These are phyloP conservation scores for Suillus alpinus DNA, from an alignment of 768 basidiomycete genomes.

Conservation along the genomic window DNA sequence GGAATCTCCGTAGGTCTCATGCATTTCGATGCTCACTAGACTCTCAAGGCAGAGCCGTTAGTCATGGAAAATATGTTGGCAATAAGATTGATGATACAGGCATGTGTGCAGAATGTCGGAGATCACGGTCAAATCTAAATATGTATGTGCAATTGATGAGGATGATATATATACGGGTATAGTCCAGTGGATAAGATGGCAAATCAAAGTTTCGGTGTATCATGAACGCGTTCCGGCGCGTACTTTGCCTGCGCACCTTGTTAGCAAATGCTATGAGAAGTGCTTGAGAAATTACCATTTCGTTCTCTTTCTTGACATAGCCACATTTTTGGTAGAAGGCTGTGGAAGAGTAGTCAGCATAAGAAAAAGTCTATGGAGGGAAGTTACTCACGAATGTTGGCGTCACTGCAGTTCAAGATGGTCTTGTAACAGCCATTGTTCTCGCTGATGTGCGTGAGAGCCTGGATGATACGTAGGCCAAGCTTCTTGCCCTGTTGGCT, in stretches of 20 bases:
- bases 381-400: slow-evolving; percentile 79
- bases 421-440: slow-evolving; percentile 88
- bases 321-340: slow-evolving; percentile 99
- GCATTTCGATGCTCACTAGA: not conserved
- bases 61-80: not conserved
- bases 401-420: slow-evolving; percentile 90
- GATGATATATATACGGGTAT: slow-evolving; percentile 5
- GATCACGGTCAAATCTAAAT: slow-evolving; percentile 4
- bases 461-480: slow-evolving; percentile 83
- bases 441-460: slow-evolving; percentile 83
- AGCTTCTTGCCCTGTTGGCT: slow-evolving; percentile 89
- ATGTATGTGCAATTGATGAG: slow-evolving; percentile 10
- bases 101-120: slow-evolving; percentile 9
- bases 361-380: slow-evolving; percentile 1
- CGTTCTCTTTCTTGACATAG: slow-evolving; percentile 83
- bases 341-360: slow-evolving; percentile 29
- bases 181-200: slow-evolving; percentile 11
- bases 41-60: not conserved
- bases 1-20: not conserved
- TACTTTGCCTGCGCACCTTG: slow-evolving; percentile 51
- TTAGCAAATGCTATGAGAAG: not conserved
- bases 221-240: slow-evolving; percentile 37
- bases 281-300: slow-evolving; percentile 69
- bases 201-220: slow-evolving; percentile 17
- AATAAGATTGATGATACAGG: slow-evolving; percentile 17